These are phyloP conservation scores for Penicillium steckii DNA, from an alignment of 495 filamentous ascomycete species.

Conservation along the genomic window DNA sequence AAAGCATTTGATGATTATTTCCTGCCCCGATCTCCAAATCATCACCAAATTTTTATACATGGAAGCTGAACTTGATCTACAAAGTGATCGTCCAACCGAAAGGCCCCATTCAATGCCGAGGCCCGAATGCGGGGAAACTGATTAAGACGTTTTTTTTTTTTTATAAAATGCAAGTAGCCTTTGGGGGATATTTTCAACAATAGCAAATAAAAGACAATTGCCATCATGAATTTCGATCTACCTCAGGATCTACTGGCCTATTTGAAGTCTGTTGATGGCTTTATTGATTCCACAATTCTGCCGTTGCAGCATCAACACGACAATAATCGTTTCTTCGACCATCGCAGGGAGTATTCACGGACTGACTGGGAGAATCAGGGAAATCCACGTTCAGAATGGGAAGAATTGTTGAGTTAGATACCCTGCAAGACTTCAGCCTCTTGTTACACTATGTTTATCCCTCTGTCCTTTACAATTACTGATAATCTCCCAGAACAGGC, in stretches of 20 bases:
- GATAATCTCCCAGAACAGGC: conserved; percentile 27
- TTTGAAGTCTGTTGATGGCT: conserved; percentile 47
- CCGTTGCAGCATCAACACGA: conserved; percentile 51
- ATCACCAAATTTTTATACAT: too few relatives aligned
- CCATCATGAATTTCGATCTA: conserved; percentile 55
- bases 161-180: neutral
- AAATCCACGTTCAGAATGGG: conserved; percentile 55
- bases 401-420: conserved; percentile 38
- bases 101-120: conserved; percentile 9
- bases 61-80: too few relatives aligned
- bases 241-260: conserved; percentile 47
- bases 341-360: conserved; percentile 51
- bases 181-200: too few relatives aligned
- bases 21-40: too few relatives aligned
- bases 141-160: neutral
- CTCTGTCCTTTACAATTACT: too few relatives aligned
- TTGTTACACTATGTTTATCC: too few relatives aligned
- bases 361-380: conserved; percentile 55
- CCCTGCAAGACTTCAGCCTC: neutral
- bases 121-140: conserved; percentile 23
- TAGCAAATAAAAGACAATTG: too few relatives aligned
- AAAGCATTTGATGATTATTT: too few relatives aligned
- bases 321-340: conserved; percentile 62
- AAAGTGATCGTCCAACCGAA: too few relatives aligned
- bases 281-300: conserved; percentile 51